Evolutionary conservation across 75 land plant species (phyloP), one percentile per base, ranked within the genome.

Genomic region (Pseudotsuga menziesii): DNA sequence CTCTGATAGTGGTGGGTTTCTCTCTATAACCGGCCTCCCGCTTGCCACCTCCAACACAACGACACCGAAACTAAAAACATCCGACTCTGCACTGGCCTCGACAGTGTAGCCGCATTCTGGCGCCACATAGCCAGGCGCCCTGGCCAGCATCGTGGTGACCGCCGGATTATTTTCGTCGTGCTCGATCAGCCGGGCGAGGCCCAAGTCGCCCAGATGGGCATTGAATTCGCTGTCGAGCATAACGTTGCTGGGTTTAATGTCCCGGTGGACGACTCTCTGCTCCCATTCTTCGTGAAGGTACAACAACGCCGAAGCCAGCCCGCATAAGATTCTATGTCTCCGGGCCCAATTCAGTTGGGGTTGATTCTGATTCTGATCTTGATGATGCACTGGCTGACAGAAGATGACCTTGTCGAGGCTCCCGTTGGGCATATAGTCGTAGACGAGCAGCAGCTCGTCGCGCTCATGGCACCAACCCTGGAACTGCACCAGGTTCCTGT

Each of bases 261-360:
- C 83, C 16, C 83, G 58, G 41, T 82, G 83, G 2, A 74, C 83
- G 11, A 82, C 54, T 11, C 32, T 36, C 32, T 44, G 57, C 52
- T 79, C 76, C 14, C 55, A 80, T 25, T 82, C 83, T 58, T 80
- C 83, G 27, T 82, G 83, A 36, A 82, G 36, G 55, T 82, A 82
- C 25, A 29, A 54, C 48, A 82, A 66, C 2, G 75, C 82, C 26
- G 29, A 69, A 3, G 83, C 83, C 27, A 61, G 26, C 36, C 82
- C 83, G 22, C 75, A 77, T 2, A 75, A n/a, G 29, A 70, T 77
- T 29, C 25, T 8, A 26, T 69, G 48, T 4, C 79, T n/a, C 23
- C 4, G 4, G 1, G 15, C 15, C 83, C 83, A 82, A 5, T 22
- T 52, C 2, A 44, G 8, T 0, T 6, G 0, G 7, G 48, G 9